phyloP scores from a whole-genome alignment of 208 protist species.

The Endotrypanum monterogeii region DNA sequence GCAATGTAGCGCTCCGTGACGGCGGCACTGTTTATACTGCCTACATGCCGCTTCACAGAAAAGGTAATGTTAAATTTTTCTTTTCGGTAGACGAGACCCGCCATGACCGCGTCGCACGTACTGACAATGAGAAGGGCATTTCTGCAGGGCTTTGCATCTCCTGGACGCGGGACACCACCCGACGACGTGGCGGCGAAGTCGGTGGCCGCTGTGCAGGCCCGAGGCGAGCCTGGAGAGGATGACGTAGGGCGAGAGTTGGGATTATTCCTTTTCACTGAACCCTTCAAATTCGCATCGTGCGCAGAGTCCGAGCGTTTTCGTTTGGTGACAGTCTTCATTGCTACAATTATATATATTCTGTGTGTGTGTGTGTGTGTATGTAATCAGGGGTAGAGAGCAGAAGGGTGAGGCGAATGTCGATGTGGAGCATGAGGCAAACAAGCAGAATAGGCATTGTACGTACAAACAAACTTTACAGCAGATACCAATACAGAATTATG shows the following conservation, averaged over 20 bases:
- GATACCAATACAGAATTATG: too few relatives aligned
- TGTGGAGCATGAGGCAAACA: neutral
- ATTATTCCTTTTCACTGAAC: neutral
- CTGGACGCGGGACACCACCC: neutral
- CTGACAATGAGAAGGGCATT: conserved; percentile 66
- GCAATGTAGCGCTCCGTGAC: conserved; percentile 56
- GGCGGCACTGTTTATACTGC: conserved; percentile 45
- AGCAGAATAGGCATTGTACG: too few relatives aligned
- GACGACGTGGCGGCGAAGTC: neutral
- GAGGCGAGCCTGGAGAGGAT: neutral
- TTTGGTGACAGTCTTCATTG: conserved; percentile 15
- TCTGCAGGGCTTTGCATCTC: conserved; percentile 22
- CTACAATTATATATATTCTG: neutral
- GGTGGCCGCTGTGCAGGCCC: neutral
- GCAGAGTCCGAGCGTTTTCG: conserved; percentile 2
- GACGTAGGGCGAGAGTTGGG: neutral
- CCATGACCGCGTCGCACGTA: conserved; percentile 81
- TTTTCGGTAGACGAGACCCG: conserved; percentile 51
- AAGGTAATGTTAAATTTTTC: conserved; percentile 73
- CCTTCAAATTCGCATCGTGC: neutral
- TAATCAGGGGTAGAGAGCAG: neutral
- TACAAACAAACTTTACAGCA: too few relatives aligned
- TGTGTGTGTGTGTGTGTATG: neutral
- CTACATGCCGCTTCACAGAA: conserved; percentile 74
- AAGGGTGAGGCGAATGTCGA: neutral